These are phyloP conservation scores for Clonostachys rhizophaga DNA, from an alignment of 2,329 filamentous ascomycete genomes.

Conservation along the genomic window DNA sequence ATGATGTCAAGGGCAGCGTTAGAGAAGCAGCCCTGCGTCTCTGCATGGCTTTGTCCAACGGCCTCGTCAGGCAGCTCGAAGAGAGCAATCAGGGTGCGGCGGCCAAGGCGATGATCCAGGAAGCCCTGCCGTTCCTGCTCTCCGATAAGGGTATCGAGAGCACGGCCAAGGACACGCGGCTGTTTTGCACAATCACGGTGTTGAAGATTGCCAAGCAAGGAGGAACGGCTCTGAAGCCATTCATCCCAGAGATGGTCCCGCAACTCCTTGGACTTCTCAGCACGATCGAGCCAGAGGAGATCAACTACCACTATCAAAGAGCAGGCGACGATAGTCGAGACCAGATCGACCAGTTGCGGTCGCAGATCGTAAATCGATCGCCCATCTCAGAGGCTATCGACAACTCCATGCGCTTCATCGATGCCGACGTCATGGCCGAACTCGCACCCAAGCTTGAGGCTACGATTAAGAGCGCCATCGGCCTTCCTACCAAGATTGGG, in stretches of 20 bases:
- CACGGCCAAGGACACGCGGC: conserved; percentile 79
- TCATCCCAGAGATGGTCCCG: conserved; percentile 76
- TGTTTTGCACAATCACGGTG: conserved; percentile 78
- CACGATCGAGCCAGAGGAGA: conserved; percentile 79
- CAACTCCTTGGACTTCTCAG: conserved; percentile 79
- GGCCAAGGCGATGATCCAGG: conserved; percentile 74
- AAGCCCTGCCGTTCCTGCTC: conserved; percentile 85
- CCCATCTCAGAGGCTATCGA: conserved; percentile 93
- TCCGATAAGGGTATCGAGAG: conserved; percentile 88
- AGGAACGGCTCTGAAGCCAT: conserved; percentile 71
- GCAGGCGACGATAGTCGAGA: conserved; percentile 83
- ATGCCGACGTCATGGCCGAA: conserved; percentile 70
- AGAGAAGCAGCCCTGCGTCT: conserved; percentile 75
- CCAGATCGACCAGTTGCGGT: conserved; percentile 82
- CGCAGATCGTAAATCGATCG: conserved; percentile 76
- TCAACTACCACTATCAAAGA: conserved; percentile 92
- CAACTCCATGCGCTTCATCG: conserved; percentile 78
- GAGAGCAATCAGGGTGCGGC: conserved; percentile 63
- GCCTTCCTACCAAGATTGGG: conserved; percentile 90
- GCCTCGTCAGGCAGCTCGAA: conserved; percentile 80
- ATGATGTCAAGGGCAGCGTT: conserved; percentile 93
- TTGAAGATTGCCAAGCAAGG: conserved; percentile 88
- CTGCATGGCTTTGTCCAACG: conserved; percentile 79
- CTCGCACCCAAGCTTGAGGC: conserved; percentile 69
- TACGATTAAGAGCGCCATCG: conserved; percentile 80